Evolutionary conservation across 768 basidiomycete species (phyloP).

Genomic region (Pisolithus tinctorius): DNA sequence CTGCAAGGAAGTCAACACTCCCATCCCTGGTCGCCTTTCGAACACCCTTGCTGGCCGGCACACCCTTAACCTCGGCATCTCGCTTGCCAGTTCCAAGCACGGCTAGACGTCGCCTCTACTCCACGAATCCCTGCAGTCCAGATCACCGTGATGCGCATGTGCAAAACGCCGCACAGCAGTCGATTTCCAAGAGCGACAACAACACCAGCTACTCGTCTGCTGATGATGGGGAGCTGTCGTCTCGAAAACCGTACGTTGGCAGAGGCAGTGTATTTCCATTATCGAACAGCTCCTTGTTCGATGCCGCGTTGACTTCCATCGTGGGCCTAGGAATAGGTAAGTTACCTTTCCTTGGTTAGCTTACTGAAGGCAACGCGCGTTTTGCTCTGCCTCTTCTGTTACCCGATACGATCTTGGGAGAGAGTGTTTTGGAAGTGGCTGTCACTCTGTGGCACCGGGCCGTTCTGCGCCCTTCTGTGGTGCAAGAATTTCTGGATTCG

Average conservation of each 20-base stretch:
- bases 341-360: constrained; percentile 11
- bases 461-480: neutral
- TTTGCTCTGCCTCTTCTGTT: constrained; percentile 7
- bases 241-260: neutral
- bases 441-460: neutral
- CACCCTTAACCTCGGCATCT: neutral
- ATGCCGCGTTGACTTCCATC: constrained; percentile 53
- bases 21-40: neutral
- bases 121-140: neutral
- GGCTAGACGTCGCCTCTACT: constrained; percentile 6
- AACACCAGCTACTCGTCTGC: constrained; percentile 2
- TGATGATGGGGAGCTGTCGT: constrained; percentile 5
- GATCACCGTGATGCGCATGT: neutral
- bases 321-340: constrained; percentile 57
- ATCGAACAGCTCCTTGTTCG: constrained; percentile 24
- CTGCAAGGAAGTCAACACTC: neutral
- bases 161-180: neutral
- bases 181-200: neutral
- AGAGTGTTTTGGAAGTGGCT: neutral
- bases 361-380: neutral
- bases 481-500: neutral
- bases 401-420: constrained; percentile 3
- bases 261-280: constrained; percentile 26
- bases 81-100: constrained; percentile 3
- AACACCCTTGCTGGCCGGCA: neutral